Conservation (phyloP, 768 basidiomycete species). For the Suillus decipiens region DNA sequence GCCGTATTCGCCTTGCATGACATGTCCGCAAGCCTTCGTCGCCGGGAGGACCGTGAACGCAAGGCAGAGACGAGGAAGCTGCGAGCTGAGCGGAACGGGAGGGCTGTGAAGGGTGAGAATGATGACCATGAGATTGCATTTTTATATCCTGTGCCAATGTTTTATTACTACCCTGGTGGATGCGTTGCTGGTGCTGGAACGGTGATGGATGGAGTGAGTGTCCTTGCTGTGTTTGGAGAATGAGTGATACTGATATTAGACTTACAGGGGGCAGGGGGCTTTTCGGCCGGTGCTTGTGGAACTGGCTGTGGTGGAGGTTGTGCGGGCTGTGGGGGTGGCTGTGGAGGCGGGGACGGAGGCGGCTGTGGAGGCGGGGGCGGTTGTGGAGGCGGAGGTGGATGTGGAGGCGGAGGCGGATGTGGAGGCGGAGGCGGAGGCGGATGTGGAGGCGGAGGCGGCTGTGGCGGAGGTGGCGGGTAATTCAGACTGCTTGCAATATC, state of each 20-base stretch:
- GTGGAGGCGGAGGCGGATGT: neutral
- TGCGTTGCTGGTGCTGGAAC: conserved; percentile 14
- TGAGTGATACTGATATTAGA: neutral
- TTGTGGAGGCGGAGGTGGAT: conserved; percentile 27
- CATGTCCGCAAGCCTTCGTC: conserved; percentile 22
- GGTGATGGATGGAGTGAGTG: conserved; percentile 10
- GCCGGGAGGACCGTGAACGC: conserved; percentile 23
- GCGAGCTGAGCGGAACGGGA: conserved; percentile 29
- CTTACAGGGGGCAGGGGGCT: conserved; percentile 5
- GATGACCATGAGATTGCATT: conserved; percentile 36
- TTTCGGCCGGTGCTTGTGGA: conserved; percentile 8
- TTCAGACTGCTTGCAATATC: neutral
- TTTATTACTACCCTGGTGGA: conserved; percentile 25
- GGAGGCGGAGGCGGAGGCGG: neutral
- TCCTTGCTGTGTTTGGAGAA: neutral
- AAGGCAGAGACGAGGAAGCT: conserved; percentile 29
- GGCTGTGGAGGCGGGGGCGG: conserved; percentile 5
- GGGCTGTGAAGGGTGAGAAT: conserved; percentile 9
- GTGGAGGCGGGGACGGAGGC: neutral
- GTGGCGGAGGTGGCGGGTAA: neutral
- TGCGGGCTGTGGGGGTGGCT: conserved; percentile 22
- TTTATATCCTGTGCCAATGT: conserved; percentile 41
- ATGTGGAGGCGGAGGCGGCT: neutral
- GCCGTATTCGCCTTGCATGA: conserved; percentile 39
- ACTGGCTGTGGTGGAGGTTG: conserved; percentile 9